Evolutionary conservation across 345 rosid genomes (phyloP), one percentile per base, ranked within the genome.

Genomic region (Limnanthes douglasii): DNA sequence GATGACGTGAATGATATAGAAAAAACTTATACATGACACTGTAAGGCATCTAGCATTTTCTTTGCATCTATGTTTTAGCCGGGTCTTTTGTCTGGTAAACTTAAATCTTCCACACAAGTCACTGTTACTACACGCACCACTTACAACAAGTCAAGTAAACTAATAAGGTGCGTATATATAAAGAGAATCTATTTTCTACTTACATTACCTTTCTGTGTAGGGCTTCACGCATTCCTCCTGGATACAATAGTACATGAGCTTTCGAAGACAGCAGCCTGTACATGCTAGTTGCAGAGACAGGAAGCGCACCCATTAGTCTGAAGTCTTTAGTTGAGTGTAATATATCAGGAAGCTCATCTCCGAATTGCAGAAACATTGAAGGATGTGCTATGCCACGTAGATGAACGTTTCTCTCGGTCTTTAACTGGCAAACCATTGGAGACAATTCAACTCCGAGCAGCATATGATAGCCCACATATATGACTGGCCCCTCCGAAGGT

Each of bases 201-300:
- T n/a, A 16, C n/a, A 8, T 39, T 61, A 75, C 85, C 79, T 71
- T 75, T 15, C 71, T 48, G 33, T 75, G 85, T 42, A 59, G 57
- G 31, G 73, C 79, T 53, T 71, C 85, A 8, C 79, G 79, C 48
- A 53, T 29, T 8, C 85, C 85, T 45, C 85, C 85, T 4, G 85
- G 85, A 48, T 71, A 75, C 14, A 68, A 34, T 14, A 75, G 47
- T 19, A 56, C 60, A 30, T 75, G 73, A 50, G 79, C 48, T 34
- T 65, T 68, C 7, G 66, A 51, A 15, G 73, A 54, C 28, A 75
- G 28, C 41, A 75, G 78, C 27, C 61, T 62, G 65, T 50, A 71
- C 3, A 71, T 41, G 35, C 52, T 57, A 8, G 32, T 25, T 36
- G 62, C 69, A 6, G 79, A 68, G 38, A 60, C 79, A 37, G 79